Base-by-base conservation (phyloP, 805 yeast genomes). In the Brettanomyces nanus region DNA sequence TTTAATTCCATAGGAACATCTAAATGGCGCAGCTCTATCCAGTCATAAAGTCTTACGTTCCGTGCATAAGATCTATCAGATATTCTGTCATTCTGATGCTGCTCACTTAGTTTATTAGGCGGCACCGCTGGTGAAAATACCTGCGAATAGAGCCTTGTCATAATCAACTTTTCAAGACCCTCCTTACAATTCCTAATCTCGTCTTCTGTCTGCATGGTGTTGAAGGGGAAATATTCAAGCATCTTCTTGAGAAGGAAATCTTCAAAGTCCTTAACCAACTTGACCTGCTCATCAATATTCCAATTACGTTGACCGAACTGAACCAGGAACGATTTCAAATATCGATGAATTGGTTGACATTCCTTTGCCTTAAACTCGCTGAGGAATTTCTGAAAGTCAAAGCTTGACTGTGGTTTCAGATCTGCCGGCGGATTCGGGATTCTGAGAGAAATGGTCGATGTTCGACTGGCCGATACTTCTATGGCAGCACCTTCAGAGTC, bases 271-370 rank as follows among this genome's bases (percentile, higher is more conserved):
- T 59, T 63, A 1, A 89, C 68, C 21, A 89, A 68, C 54, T 85
- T 85, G 15, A 70, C 69, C 59, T 90, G 94, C 56, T 92, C 97
- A 5, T 71, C 67, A 1, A 80, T 72, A 0, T 82, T 70, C 81
- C 95, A 85, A 2, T 71, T 65, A 36, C 73, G 75, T 43, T 78
- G 73, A 35, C 73, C 66, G 47, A 90, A 92, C 40, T 86, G 90
- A 31, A 69, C 72, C 32, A 94, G 61, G 50, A 92, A 94, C 2
- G 95, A 85, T 49, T 81, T 77, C 29, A 89, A 73, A 53, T 90
- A 92, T 40, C 85, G 73, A 5, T 89, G 87, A 27, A 87, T 72
- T 0, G 97, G 97, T 41, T 85, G 95, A 4, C 97, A 96, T 38
- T 71, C 68, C 45, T 78, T 80, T 37, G 73, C 70, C 42, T 81